Evolutionary conservation across 1,284 basidiomycete genomes (phyloP).

Genomic region (Leccinum griseonigrum): DNA sequence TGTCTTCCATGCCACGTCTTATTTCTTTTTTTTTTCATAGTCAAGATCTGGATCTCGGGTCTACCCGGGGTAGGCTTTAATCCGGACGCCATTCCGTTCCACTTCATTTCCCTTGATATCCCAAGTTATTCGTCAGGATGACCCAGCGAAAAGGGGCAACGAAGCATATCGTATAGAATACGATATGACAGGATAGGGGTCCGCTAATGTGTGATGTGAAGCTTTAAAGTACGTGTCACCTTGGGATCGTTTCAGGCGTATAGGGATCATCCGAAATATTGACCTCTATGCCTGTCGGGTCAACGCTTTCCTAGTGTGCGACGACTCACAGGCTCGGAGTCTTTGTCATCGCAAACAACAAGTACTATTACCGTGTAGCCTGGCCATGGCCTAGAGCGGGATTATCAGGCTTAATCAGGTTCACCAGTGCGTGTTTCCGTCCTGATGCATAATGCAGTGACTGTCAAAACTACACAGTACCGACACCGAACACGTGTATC

Average conservation of each 20-base stretch:
- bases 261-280: not conserved
- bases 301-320: not conserved
- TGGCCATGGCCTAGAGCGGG: conserved; percentile 3
- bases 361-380: not conserved
- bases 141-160: not conserved
- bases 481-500: conserved; percentile 13
- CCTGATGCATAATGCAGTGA: not conserved
- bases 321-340: not conserved
- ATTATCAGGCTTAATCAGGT: conserved; percentile 6
- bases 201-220: not conserved
- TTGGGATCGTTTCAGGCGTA: not conserved
- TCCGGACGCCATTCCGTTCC: conserved; percentile 1
- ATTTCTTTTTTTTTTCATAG: not conserved
- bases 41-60: conserved; percentile 19
- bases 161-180: not conserved
- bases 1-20: not conserved
- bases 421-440: not conserved
- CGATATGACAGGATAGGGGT: not conserved
- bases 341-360: not conserved
- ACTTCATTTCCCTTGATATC: not conserved
- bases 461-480: not conserved
- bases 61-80: conserved; percentile 2
- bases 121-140: conserved; percentile 13
- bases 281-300: not conserved
- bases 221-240: not conserved